phyloP scores from a whole-genome alignment of 257 asterid species.

The Fraxinus cuspidata region DNA sequence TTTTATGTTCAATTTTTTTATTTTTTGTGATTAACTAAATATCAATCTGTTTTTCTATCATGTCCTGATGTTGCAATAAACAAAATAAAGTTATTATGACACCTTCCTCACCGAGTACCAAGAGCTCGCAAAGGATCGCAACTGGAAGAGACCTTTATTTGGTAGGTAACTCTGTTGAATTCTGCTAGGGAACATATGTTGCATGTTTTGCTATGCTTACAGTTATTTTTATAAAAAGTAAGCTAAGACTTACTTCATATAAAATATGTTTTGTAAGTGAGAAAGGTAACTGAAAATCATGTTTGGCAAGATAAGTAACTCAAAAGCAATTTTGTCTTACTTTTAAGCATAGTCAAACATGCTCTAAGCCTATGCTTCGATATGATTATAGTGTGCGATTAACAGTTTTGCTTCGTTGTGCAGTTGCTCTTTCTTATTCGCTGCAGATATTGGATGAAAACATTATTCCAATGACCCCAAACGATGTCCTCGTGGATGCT shows the following conservation, averaged over 20 bases:
- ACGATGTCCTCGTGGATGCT: constrained; percentile 75
- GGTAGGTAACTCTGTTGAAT: constrained; percentile 37
- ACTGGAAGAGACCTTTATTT: constrained; percentile 82
- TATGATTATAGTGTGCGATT: not conserved
- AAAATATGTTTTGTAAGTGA: not conserved
- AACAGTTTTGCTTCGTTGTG: constrained; percentile 14
- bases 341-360: not conserved
- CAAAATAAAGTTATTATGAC: constrained; percentile 68
- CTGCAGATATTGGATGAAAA: constrained; percentile 73
- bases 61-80: constrained; percentile 25
- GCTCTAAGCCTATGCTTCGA: constrained; percentile 10
- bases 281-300: not conserved
- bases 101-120: constrained; percentile 68
- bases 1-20: not conserved
- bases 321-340: not conserved
- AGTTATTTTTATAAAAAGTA: not conserved
- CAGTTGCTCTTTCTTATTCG: constrained; percentile 87
- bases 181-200: not conserved
- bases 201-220: not conserved
- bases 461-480: constrained; percentile 73
- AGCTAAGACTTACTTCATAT: not conserved
- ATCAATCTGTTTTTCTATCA: constrained; percentile 18
- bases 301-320: not conserved
- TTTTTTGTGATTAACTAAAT: constrained; percentile 13
- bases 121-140: constrained; percentile 62